phyloP scores from a whole-genome alignment of 257 asterid genomes.

The Eucommia ulmoides region DNA sequence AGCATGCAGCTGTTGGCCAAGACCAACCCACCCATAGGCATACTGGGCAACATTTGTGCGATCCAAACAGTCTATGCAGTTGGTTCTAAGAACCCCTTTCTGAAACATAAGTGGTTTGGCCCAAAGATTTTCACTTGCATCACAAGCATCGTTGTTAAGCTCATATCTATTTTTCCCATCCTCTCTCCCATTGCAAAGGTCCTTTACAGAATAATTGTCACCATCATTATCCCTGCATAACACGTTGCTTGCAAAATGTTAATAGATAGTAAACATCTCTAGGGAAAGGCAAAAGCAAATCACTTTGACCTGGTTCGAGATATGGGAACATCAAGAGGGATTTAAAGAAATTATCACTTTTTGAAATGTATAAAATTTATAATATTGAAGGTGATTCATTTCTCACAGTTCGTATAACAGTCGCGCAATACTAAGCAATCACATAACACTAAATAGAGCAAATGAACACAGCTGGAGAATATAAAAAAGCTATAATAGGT shows the following conservation, averaged over 20 bases:
- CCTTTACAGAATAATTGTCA: constrained; percentile 26
- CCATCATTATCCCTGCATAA: constrained; percentile 24
- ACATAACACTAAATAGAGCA: no score
- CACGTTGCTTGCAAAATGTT: constrained; percentile 20
- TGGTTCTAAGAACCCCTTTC: constrained; percentile 82
- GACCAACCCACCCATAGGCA: constrained; percentile 75
- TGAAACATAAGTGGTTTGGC: constrained; percentile 47
- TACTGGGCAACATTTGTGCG: constrained; percentile 97
- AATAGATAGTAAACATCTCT: constrained; percentile 2
- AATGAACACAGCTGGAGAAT: no score
- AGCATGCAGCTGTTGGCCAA: constrained; percentile 71
- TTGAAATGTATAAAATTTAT: no score
- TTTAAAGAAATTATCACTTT: background rate
- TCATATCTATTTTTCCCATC: constrained; percentile 10
- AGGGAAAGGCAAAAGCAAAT: background rate
- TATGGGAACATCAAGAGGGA: background rate
- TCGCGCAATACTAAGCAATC: no score
- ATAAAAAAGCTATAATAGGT: no score
- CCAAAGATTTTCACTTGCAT: constrained; percentile 13
- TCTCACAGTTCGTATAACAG: no score
- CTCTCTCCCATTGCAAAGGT: constrained; percentile 10
- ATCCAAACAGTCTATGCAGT: constrained; percentile 95
- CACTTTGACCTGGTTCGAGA: background rate
- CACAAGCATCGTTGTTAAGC: constrained; percentile 8
- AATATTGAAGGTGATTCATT: no score